Percentiles rank a stretch among this genome's conserved stretches.
Conservation (phyloP, 495 filamentous ascomycete species). For the Cenococcum geophilum region DNA sequence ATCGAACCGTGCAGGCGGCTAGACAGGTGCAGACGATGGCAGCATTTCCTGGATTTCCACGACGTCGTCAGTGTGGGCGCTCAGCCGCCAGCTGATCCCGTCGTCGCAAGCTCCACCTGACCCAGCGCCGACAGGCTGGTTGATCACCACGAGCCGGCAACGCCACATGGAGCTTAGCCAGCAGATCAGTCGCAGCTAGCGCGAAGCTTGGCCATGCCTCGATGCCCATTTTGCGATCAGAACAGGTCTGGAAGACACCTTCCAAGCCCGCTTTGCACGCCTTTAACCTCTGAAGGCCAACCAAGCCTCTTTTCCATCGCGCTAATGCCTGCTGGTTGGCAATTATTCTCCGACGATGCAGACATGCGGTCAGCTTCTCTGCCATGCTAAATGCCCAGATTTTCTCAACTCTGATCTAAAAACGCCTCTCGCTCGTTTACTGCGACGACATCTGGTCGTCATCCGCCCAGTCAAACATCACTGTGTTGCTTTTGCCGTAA, state of each 20-base stretch:
- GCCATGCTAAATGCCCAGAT: not conserved
- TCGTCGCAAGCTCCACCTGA: not conserved
- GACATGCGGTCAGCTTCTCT: conserved; percentile 1
- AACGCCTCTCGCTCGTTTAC: not conserved
- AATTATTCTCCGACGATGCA: not conserved
- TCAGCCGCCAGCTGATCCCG: too few relatives aligned
- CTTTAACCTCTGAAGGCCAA: not conserved
- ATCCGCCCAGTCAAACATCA: too few relatives aligned
- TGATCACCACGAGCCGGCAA: not conserved
- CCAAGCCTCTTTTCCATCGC: not conserved
- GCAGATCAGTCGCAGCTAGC: not conserved
- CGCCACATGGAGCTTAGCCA: not conserved
- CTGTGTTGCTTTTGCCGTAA: too few relatives aligned
- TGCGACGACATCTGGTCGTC: too few relatives aligned
- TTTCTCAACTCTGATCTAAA: not conserved
- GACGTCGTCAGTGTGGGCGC: not conserved
- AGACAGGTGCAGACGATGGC: too few relatives aligned
- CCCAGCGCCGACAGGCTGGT: not conserved
- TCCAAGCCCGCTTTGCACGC: not conserved
- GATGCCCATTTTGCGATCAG: not conserved
- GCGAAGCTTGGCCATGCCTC: not conserved
- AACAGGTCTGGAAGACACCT: not conserved
- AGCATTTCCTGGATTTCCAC: not conserved
- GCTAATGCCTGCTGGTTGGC: not conserved
- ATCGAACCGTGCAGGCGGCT: too few relatives aligned